Base-by-base conservation (phyloP, 768 basidiomycete species). In the Phanerodontia chrysosporium region DNA sequence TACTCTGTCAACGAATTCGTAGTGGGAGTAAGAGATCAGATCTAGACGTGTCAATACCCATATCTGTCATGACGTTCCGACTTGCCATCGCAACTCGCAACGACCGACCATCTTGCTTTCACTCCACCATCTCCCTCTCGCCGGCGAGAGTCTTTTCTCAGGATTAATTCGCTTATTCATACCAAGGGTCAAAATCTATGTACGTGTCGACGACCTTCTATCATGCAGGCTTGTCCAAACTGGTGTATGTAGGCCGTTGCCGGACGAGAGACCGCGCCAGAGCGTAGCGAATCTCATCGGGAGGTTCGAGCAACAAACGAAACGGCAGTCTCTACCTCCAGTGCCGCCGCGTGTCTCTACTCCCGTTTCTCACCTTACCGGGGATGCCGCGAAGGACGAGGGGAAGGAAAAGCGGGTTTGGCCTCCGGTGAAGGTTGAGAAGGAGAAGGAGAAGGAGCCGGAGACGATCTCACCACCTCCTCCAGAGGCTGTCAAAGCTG, bases 271-370 rank as follows among this genome's bases (percentile, higher is more conserved):
- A 69, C 90, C 91, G 51, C 87, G 92, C 60, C 83, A 83, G 70
- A 90, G 87, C 66, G 92, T 94, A 49, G 92, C 92, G 63, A 94
- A 92, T 70, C 86, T 94, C 74, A 94, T 94, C 67, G 92, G 92
- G 53, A 83, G 88, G 59, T 94, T 94, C 65, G 92, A 94, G 72
- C 89, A 83, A 65, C 86, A 90, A 74, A 85, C 80, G 57, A 92
- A 90, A 70, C 83, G 84, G 51, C 80, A 83, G 65, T 73, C 83
- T 3, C 64, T 75, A 10, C 61, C 79, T 28, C 66, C 66, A 28
- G 53, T 64, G 18, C 68, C 79, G 27, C 77, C 83, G 16, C 81
- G 88, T 59, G 86, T 85, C 64, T 78, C 82, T n/a, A 90, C 85
- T 64, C 86, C 84, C 59, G 73, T 79, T 21, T 87, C 87, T 28